Evolutionary conservation across 2,329 filamentous ascomycete species (phyloP), one percentile per base, ranked within the genome.

Genomic region (Drechslerella dactyloides): DNA sequence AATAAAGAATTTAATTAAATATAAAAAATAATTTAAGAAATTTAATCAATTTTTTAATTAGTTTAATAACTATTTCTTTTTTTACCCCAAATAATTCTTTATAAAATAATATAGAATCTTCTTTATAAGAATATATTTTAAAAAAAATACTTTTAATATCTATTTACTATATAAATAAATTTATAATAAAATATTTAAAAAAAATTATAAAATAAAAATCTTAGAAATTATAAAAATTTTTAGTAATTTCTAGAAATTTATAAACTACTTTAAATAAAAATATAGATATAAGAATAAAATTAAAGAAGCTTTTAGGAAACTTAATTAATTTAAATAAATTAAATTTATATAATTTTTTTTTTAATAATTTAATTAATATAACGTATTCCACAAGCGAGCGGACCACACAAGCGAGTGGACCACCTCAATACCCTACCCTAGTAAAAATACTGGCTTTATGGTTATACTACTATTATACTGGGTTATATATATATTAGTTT

Each of bases 41-140:
- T 13, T 37, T 55, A 55, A 17, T 30, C 27, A 55, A 24, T 55
- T n/a, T 55, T 15, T 23, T 48, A 59, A 19, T 51, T 37, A 37
- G 13, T 37, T 37, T 7, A 48, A 48, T 21, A 17, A 8, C 7
- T 21, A 21, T 7, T 48, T 21, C 7, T 48, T 48, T 48, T 21
- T n/a, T 21, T 17, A n/a, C n/a, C 6, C 7, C 6, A n/a, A 6
- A 21, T 21, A 21, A 21, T 17, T 48, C n/a, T 17, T n/a, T 17
- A 17, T n/a, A 6, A 48, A n/a, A 21, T 8, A 48, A 21, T 21
- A 48, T 21, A n/a, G 17, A 48, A 17, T n/a, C 7, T 6, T 21
- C 7, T 21, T n/a, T n/a, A n/a, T n/a, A n/a, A n/a, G n/a, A n/a
- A n/a, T n/a, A n/a, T n/a, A n/a, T n/a, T n/a, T n/a, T n/a, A n/a